Conservation (phyloP, 306 rosid genomes). For the Casuarina glauca region DNA sequence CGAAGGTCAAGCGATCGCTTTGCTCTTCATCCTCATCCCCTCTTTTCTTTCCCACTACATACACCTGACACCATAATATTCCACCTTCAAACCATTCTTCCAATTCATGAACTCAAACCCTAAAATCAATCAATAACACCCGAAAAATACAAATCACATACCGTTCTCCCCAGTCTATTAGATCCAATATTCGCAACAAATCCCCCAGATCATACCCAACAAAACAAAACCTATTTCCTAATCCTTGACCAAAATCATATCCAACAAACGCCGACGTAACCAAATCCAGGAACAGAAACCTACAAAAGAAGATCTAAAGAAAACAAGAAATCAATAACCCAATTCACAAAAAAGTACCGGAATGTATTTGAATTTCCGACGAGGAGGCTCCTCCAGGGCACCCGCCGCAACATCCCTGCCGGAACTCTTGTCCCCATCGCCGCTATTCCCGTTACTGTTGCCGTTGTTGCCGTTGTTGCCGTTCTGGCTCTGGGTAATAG, state of each 20-base stretch:
- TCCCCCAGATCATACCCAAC: neutral
- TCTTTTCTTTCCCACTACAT: neutral
- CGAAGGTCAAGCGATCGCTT: neutral
- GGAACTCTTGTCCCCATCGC: conserved; percentile 27
- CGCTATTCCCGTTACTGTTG: conserved; percentile 16
- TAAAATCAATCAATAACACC: neutral
- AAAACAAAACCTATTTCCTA: neutral
- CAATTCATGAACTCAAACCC: conserved; percentile 13
- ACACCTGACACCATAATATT: neutral
- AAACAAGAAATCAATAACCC: neutral
- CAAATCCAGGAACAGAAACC: neutral
- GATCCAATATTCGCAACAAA: conserved; percentile 1
- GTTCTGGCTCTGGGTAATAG: conserved; percentile 73
- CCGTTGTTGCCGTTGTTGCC: conserved; percentile 14
- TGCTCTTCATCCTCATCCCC: neutral
- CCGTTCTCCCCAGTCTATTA: neutral
- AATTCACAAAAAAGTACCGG: conserved; percentile 55
- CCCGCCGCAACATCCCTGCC: conserved; percentile 33
- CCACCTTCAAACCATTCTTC: neutral
- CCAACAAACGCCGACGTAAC: neutral
- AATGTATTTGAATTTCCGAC: conserved; percentile 82
- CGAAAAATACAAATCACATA: neutral
- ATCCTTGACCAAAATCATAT: neutral
- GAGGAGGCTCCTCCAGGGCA: conserved; percentile 66
- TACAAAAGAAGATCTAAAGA: neutral